A percentile compares a stretch with the other conserved stretches of the same genome.
phyloP scores from a whole-genome alignment of 768 basidiomycete species.

The Rickenella mellea region DNA sequence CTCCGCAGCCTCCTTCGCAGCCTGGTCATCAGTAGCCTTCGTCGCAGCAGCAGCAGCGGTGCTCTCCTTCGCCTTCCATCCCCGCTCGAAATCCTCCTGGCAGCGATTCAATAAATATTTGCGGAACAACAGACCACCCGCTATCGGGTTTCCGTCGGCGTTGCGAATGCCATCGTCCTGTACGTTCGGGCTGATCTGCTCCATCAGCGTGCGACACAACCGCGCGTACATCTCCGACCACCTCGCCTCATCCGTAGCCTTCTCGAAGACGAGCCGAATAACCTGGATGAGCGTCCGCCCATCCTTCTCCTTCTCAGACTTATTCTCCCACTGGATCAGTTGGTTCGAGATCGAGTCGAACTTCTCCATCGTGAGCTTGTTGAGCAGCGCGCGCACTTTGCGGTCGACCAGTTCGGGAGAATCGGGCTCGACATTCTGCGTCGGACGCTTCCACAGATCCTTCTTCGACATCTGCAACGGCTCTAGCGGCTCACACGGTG shows the following conservation, averaged over 20 bases:
- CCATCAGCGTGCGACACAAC: constrained; percentile 92
- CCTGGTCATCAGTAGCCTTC: constrained; percentile 81
- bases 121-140: constrained; percentile 90
- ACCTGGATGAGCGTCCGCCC: constrained; percentile 93
- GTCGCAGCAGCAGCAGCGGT: constrained; percentile 78
- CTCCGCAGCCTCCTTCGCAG: constrained; percentile 59
- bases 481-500: no score
- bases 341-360: constrained; percentile 95
- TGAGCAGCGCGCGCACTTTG: constrained; percentile 85
- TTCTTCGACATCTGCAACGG: no score
- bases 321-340: constrained; percentile 93
- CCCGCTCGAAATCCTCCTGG: constrained; percentile 95
- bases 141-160: constrained; percentile 76
- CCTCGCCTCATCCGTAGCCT: constrained; percentile 90
- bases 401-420: constrained; percentile 84
- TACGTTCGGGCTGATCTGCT: constrained; percentile 79
- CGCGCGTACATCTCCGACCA: constrained; percentile 98
- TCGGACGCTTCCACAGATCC: no score
- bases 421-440: constrained; percentile 39
- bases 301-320: constrained; percentile 84
- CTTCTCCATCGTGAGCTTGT: constrained; percentile 94
- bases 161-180: constrained; percentile 83
- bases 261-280: constrained; percentile 93
- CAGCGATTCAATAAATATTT: constrained; percentile 95
- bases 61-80: constrained; percentile 85